A percentile compares a stretch with the other conserved stretches of the same genome.
phyloP scores from a whole-genome alignment of 257 asterid genomes.

The Fraxinus anomala region DNA sequence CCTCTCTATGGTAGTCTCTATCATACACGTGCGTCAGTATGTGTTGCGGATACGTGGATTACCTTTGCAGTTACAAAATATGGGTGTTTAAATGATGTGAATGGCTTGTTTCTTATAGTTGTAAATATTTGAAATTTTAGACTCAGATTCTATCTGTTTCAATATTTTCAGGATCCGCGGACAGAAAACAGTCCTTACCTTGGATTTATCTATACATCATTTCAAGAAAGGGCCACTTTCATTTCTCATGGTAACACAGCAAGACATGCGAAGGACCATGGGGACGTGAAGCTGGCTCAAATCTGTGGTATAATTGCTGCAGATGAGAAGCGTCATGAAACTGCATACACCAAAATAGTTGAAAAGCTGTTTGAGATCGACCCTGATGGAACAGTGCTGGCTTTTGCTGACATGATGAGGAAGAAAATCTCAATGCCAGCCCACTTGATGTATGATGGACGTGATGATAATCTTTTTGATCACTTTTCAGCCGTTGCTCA shows the following conservation, averaged over 20 bases:
- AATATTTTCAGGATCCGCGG: slow-evolving; percentile 62
- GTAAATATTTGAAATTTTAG: not conserved
- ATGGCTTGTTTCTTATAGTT: not conserved
- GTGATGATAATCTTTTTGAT: slow-evolving; percentile 61
- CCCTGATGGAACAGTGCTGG: slow-evolving; percentile 67
- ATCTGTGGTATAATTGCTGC: slow-evolving; percentile 76
- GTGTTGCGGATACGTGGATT: not conserved
- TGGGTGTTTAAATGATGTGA: not conserved
- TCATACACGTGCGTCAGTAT: too few species aligned
- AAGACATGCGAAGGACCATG: slow-evolving; percentile 67
- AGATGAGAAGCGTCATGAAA: slow-evolving; percentile 85
- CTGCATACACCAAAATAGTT: slow-evolving; percentile 75
- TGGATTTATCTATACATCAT: slow-evolving; percentile 81
- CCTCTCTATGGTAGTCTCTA: not conserved
- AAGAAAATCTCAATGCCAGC: slow-evolving; percentile 87
- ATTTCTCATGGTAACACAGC: slow-evolving; percentile 82
- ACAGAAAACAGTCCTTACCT: slow-evolving; percentile 81
- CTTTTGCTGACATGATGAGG: slow-evolving; percentile 84
- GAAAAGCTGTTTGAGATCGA: slow-evolving; percentile 80
- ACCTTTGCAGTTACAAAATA: not conserved
- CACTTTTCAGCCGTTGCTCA: slow-evolving; percentile 78
- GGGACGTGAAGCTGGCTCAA: slow-evolving; percentile 74
- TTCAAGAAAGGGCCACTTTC: slow-evolving; percentile 86
- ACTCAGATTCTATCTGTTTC: not conserved
- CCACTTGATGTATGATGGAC: slow-evolving; percentile 82